Evolutionary conservation across 257 asterid genomes (phyloP).

Genomic region (Petrea volubilis): DNA sequence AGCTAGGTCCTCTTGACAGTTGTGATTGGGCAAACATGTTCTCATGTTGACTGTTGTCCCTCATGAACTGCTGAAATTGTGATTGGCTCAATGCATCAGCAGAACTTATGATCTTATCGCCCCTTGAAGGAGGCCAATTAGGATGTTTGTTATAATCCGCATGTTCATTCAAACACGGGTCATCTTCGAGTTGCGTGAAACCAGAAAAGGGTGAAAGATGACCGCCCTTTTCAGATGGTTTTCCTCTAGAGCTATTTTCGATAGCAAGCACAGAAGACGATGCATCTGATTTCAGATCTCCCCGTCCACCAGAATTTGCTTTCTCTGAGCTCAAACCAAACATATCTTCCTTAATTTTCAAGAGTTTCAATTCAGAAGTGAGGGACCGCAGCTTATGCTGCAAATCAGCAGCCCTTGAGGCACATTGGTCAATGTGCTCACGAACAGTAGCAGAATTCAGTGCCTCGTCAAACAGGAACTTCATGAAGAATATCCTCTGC

Average conservation of each 20-base stretch:
- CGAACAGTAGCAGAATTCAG: constrained; percentile 66
- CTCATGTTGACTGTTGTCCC: constrained; percentile 35
- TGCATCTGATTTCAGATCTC: constrained; percentile 55
- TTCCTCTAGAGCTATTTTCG: constrained; percentile 44
- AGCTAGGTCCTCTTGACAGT: constrained; percentile 28
- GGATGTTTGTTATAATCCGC: constrained; percentile 32
- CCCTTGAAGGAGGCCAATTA: constrained; percentile 28
- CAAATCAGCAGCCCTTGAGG: constrained; percentile 62
- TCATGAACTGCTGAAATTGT: constrained; percentile 32
- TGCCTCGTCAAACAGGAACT: constrained; percentile 84
- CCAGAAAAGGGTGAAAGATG: constrained; percentile 31
- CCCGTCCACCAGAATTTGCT: constrained; percentile 46
- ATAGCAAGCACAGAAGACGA: constrained; percentile 42
- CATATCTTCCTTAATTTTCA: constrained; percentile 66
- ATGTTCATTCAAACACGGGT: constrained; percentile 24
- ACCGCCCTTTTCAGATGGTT: constrained; percentile 40
- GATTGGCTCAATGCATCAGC: constrained; percentile 26
- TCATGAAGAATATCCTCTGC: constrained; percentile 87
- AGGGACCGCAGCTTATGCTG: constrained; percentile 75
- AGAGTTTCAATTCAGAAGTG: constrained; percentile 56
- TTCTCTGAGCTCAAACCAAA: constrained; percentile 47
- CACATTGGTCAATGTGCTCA: constrained; percentile 75
- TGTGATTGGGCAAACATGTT: constrained; percentile 31
- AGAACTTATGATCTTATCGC: constrained; percentile 25
- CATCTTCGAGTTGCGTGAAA: constrained; percentile 31